A percentile compares a stretch with the other conserved stretches of the same genome.
Evolutionary conservation across 2,329 filamentous ascomycete genomes (phyloP).

Genomic region (Trichoderma cornu-damae): DNA sequence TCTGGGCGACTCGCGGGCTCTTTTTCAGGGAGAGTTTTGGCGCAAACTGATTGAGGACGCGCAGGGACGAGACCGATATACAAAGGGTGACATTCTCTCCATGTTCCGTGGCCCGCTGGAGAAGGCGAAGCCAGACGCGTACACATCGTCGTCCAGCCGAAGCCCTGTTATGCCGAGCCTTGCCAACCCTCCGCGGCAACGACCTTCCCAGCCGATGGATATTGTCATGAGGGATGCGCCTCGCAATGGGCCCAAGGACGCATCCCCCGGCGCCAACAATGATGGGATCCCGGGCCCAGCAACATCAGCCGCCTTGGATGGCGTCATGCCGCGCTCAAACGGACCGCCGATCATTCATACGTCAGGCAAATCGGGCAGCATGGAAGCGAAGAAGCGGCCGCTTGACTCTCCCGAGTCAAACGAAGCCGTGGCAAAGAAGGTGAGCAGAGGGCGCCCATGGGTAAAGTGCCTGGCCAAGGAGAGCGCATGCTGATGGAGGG

Average conservation of each 20-base stretch:
- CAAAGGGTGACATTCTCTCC: conserved; percentile 54
- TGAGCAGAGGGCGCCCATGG: conserved; percentile 29
- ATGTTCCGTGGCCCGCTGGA: conserved; percentile 44
- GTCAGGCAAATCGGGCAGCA: conserved; percentile 16
- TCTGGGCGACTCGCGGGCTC: conserved; percentile 80
- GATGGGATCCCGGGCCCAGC: neutral
- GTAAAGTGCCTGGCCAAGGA: neutral
- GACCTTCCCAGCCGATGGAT: conserved; percentile 6
- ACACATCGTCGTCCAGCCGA: conserved; percentile 7
- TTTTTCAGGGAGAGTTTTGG: conserved; percentile 89
- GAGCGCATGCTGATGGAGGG: conserved; percentile 27
- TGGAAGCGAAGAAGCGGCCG: conserved; percentile 40
- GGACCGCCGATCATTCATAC: conserved; percentile 40
- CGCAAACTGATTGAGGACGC: conserved; percentile 79
- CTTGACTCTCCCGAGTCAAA: conserved; percentile 35
- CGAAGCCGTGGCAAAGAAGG: conserved; percentile 37
- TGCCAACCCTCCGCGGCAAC: neutral
- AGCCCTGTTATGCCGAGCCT: neutral
- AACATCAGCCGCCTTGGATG: neutral
- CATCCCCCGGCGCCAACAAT: conserved; percentile 2
- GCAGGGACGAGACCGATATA: conserved; percentile 68
- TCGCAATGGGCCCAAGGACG: neutral
- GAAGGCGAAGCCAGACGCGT: conserved; percentile 30
- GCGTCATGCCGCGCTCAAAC: conserved; percentile 24
- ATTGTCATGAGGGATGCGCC: conserved; percentile 20